Percentiles rank a stretch among this genome's conserved stretches.
These are phyloP conservation scores for Rubus parviflorus DNA, from an alignment of 306 rosid genomes.

Conservation along the genomic window DNA sequence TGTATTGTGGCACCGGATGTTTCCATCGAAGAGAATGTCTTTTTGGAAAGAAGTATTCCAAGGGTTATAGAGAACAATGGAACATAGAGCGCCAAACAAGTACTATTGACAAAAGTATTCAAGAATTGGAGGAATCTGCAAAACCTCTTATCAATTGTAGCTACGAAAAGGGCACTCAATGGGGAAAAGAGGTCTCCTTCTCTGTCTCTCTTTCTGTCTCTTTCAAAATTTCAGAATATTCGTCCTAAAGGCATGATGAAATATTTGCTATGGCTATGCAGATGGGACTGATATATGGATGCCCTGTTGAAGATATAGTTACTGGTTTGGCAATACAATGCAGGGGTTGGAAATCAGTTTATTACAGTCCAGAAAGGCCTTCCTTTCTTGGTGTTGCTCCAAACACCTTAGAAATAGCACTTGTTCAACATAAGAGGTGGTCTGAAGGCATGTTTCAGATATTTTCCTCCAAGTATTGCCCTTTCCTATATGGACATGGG, in stretches of 20 bases:
- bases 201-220: constrained; percentile 1
- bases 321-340: constrained; percentile 60
- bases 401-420: constrained; percentile 42
- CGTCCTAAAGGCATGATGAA: background rate
- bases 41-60: constrained; percentile 37
- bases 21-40: constrained; percentile 70
- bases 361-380: constrained; percentile 57
- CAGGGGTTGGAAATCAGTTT: constrained; percentile 73
- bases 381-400: constrained; percentile 73
- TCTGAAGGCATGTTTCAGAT: constrained; percentile 58
- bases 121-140: constrained; percentile 52
- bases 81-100: constrained; percentile 15
- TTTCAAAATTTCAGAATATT: background rate
- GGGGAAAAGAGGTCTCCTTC: constrained; percentile 63
- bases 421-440: constrained; percentile 65
- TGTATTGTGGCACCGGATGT: constrained; percentile 71
- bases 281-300: constrained; percentile 72
- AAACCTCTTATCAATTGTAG: constrained; percentile 49
- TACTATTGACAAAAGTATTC: constrained; percentile 29
- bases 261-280: constrained; percentile 26
- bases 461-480: constrained; percentile 70
- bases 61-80: constrained; percentile 22
- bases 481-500: constrained; percentile 65
- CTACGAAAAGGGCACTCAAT: constrained; percentile 55
- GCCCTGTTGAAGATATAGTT: constrained; percentile 55